Evolutionary conservation across 495 filamentous ascomycete species (phyloP).

Genomic region (Aspergillus coremiiformis): DNA sequence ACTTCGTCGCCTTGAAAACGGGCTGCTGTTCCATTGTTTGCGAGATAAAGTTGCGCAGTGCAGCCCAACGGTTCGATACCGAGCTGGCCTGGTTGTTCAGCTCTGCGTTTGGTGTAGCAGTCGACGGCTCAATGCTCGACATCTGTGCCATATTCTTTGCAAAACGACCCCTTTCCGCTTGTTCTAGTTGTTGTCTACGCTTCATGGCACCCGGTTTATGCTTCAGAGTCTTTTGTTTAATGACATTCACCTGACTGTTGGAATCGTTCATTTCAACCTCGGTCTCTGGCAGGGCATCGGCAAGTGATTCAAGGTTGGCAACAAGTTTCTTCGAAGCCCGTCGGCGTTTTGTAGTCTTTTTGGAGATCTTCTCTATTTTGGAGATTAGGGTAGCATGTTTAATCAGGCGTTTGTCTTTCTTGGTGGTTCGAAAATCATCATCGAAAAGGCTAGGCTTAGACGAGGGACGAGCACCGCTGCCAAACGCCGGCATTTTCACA

Average conservation of each 20-base stretch:
- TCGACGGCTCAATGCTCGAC: slow-evolving; percentile 29
- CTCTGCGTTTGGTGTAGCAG: slow-evolving; percentile 10
- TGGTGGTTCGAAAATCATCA: slow-evolving; percentile 54
- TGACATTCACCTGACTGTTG: slow-evolving; percentile 39
- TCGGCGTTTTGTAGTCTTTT: slow-evolving; percentile 49
- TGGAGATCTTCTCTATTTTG: slow-evolving; percentile 58
- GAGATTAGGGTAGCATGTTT: slow-evolving; percentile 70
- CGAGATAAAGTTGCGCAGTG: slow-evolving; percentile 59
- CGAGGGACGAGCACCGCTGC: slow-evolving; percentile 19
- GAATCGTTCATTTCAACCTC: slow-evolving; percentile 27
- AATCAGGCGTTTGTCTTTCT: slow-evolving; percentile 69
- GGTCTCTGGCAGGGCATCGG: slow-evolving; percentile 65
- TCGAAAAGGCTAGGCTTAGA: slow-evolving; percentile 24
- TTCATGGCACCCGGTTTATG: slow-evolving; percentile 73
- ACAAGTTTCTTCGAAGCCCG: slow-evolving; percentile 68
- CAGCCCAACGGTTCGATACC: slow-evolving; percentile 58
- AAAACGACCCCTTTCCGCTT: slow-evolving; percentile 73
- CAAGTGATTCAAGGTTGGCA: slow-evolving; percentile 67
- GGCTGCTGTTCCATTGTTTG: slow-evolving; percentile 69
- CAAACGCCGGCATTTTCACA: slow-evolving; percentile 22
- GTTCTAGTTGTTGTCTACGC: slow-evolving; percentile 70
- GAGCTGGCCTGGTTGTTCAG: slow-evolving; percentile 21
- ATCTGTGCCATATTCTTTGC: slow-evolving; percentile 66
- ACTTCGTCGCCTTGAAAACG: slow-evolving; percentile 45
- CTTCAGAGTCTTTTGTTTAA: slow-evolving; percentile 63